These are phyloP conservation scores for Aleurites moluccanus DNA, from an alignment of 441 rosid species.

Conservation along the genomic window DNA sequence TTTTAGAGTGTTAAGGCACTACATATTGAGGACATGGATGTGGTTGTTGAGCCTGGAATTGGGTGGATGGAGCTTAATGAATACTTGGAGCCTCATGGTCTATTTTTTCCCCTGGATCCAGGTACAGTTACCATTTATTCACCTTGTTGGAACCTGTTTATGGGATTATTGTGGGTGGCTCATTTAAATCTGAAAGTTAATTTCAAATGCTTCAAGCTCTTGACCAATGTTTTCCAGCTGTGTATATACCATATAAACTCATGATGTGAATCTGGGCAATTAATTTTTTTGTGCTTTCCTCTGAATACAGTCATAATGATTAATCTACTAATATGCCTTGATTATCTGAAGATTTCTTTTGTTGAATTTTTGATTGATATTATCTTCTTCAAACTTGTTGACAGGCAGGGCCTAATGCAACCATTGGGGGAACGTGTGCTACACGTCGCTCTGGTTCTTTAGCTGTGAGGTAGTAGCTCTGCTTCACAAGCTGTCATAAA, in stretches of 20 bases:
- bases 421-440: constrained; percentile 96
- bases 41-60: constrained; percentile 95
- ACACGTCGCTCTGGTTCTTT: constrained; percentile 97
- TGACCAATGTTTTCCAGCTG: not conserved
- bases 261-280: not conserved
- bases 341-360: not conserved
- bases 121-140: constrained; percentile 40
- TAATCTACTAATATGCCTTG: not conserved
- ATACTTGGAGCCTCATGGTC: constrained; percentile 79
- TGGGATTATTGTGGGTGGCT: not conserved
- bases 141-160: not conserved
- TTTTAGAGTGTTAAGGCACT: constrained; percentile 78
- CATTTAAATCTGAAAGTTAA: not conserved
- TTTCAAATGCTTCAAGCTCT: not conserved
- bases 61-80: constrained; percentile 98
- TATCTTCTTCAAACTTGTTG: constrained; percentile 21
- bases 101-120: constrained; percentile 95
- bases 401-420: constrained; percentile 85
- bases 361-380: constrained; percentile 5
- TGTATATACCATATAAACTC: not conserved
- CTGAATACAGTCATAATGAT: not conserved
- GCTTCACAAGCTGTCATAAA: constrained; percentile 14
- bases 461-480: constrained; percentile 75
- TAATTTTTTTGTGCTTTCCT: not conserved
- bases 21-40: constrained; percentile 93